Evolutionary conservation across 192 early-diverging fungal species (phyloP).

Genomic region (Oehlia diaphana): DNA sequence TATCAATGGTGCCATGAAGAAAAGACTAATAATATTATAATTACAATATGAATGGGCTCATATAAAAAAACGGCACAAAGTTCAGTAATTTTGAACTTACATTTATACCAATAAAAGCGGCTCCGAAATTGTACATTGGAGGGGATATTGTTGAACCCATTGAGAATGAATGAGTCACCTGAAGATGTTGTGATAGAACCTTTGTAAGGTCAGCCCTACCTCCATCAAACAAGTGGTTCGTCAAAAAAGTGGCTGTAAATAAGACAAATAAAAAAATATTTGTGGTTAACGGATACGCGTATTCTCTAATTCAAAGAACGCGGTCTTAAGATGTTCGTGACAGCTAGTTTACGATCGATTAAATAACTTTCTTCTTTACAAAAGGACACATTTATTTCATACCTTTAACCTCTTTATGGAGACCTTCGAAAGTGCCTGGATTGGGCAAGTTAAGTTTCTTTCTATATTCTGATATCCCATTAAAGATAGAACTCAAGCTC

Average conservation of each 20-base stretch:
- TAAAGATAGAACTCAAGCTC: conserved; percentile 18
- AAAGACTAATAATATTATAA: conserved; percentile 56
- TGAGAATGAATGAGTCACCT: conserved; percentile 88
- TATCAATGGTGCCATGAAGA: conserved; percentile 94
- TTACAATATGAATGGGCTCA: background rate
- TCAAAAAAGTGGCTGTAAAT: conserved; percentile 69
- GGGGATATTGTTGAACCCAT: conserved; percentile 81
- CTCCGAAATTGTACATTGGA: conserved; percentile 89
- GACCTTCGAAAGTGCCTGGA: conserved; percentile 80
- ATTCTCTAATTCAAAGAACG: background rate
- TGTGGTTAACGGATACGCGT: background rate
- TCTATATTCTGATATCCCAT: conserved; percentile 36
- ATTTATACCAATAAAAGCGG: conserved; percentile 78
- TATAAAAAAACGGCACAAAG: background rate
- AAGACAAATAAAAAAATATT: background rate
- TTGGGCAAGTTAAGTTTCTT: conserved; percentile 62
- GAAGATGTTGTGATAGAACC: conserved; percentile 92
- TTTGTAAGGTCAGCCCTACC: conserved; percentile 92
- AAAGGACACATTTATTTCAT: conserved; percentile 23
- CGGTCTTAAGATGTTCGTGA: background rate
- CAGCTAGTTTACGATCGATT: background rate
- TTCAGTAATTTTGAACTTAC: conserved; percentile 34
- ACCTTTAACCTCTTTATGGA: conserved; percentile 84
- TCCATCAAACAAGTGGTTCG: conserved; percentile 91
- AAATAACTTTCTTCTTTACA: background rate